These are phyloP conservation scores for Gloeopeniophorella convolvens DNA, from an alignment of 768 basidiomycete genomes.

Conservation along the genomic window DNA sequence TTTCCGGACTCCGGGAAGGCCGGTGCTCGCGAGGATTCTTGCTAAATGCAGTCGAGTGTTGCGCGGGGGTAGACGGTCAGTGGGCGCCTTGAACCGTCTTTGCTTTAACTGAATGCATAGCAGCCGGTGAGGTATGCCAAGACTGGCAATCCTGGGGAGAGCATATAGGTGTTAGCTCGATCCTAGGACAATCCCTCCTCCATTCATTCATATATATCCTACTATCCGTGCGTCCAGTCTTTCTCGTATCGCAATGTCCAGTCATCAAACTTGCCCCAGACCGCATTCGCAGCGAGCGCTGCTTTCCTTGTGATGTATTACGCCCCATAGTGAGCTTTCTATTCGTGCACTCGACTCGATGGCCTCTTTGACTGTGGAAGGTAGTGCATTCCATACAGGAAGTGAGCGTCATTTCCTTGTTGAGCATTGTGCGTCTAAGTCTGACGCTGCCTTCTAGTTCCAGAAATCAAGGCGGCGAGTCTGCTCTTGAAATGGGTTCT, in stretches of 20 bases:
- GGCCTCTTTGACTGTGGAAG: not conserved
- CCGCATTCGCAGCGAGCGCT: constrained; percentile 56
- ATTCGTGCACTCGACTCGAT: not conserved
- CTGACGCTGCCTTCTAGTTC: constrained; percentile 38
- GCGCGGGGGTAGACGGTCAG: constrained; percentile 54
- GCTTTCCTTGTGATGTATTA: constrained; percentile 58
- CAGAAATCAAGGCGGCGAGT: constrained; percentile 72
- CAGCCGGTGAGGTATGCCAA: constrained; percentile 60
- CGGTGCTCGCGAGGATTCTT: constrained; percentile 62
- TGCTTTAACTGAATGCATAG: constrained; percentile 3
- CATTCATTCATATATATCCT: constrained; percentile 60
- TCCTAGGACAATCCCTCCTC: constrained; percentile 54
- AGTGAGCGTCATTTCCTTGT: constrained; percentile 41
- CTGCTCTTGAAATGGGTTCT: not conserved
- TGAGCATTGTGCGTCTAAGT: not conserved
- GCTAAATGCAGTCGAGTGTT: constrained; percentile 67
- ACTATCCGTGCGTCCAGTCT: constrained; percentile 46
- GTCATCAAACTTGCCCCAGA: constrained; percentile 30
- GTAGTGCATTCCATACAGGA: constrained; percentile 72
- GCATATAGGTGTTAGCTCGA: constrained; percentile 44
- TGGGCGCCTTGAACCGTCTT: constrained; percentile 11
- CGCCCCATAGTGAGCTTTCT: constrained; percentile 56
- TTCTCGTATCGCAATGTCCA: not conserved
- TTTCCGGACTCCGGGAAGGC: constrained; percentile 64
- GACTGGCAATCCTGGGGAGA: constrained; percentile 69